Evolutionary conservation across 306 rosid species (phyloP), one percentile per base, ranked within the genome.

Genomic region (Clitoria ternatea): DNA sequence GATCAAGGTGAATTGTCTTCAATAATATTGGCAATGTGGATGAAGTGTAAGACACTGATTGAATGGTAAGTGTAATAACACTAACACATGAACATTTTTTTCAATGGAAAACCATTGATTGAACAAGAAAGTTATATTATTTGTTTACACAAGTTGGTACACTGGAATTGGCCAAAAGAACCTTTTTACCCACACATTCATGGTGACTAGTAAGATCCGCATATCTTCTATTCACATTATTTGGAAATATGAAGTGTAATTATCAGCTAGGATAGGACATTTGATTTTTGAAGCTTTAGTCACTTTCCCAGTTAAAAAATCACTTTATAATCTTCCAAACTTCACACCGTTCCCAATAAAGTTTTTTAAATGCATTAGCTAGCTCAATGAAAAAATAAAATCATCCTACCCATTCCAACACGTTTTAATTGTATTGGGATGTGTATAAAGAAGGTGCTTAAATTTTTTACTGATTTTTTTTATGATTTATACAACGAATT

Each of bases 1-100:
- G 56, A 29, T 24, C 47, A 55, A 8, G 24, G 69, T 72, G 74
- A 71, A 64, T 56, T 64, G 82, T 71, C 69, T 65, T 7, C 66
- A 55, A 71, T 64, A 64, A 57, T 64, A 72, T 45, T 56, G 43
- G 56, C 56, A 47, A 65, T 37, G 24, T 69, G 60, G 44, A 42
- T 62, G 33, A 15, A 30, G 45, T 32, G 32, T 40, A 32, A 40
- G 73, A 40, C 61, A 15, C 2, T 61, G 61, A 52, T 37, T 61
- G 60, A 61, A 33, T 1, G 26, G 5, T 39, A 22, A 61, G 60
- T 49, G 15, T n/a, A n/a, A n/a, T n/a, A n/a, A n/a, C n/a, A n/a
- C 20, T 59, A 37, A 26, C 29, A 60, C 60, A 13, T 40, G 27
- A 7, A 7, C 27, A 6, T 13, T 10, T 39, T 35, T 70, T 30